phyloP scores from a whole-genome alignment of 768 basidiomycete species.

The Serendipita indica region DNA sequence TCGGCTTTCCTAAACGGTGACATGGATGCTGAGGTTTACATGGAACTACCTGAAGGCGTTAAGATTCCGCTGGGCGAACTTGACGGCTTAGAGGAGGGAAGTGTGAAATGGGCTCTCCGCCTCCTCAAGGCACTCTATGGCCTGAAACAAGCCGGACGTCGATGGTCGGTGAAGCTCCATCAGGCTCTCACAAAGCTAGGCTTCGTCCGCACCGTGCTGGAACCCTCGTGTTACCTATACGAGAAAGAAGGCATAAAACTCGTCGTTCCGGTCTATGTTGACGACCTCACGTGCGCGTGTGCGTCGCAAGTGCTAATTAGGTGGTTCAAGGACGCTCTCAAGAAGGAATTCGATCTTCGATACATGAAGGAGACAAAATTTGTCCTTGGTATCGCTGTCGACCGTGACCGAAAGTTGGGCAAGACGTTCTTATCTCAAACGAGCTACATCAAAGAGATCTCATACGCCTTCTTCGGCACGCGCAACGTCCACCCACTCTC shows the following conservation, averaged over 20 bases:
- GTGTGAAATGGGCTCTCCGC: background rate
- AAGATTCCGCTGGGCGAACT: background rate
- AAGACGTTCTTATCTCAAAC: background rate
- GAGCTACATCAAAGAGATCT: background rate
- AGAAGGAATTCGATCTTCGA: constrained; percentile 14
- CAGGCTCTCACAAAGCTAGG: constrained; percentile 7
- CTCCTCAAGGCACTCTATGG: constrained; percentile 20
- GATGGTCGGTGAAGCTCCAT: constrained; percentile 17
- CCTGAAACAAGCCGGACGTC: constrained; percentile 17
- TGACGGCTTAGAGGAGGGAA: background rate
- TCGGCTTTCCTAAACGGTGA: constrained; percentile 20
- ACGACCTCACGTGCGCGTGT: constrained; percentile 10
- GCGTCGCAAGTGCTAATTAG: background rate
- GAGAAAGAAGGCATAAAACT: constrained; percentile 16
- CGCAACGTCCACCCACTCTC: background rate
- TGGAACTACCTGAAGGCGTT: constrained; percentile 20
- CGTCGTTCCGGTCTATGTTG: constrained; percentile 21
- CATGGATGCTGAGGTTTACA: constrained; percentile 21
- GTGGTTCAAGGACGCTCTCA: constrained; percentile 12
- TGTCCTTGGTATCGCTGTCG: constrained; percentile 17
- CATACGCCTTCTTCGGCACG: background rate
- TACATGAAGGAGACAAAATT: constrained; percentile 15
- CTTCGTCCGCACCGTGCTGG: constrained; percentile 15
- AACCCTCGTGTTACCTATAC: constrained; percentile 22
- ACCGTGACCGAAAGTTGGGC: constrained; percentile 16